These are phyloP conservation scores for Aspergillus felis DNA, from an alignment of 2,329 filamentous ascomycete species.

Conservation along the genomic window DNA sequence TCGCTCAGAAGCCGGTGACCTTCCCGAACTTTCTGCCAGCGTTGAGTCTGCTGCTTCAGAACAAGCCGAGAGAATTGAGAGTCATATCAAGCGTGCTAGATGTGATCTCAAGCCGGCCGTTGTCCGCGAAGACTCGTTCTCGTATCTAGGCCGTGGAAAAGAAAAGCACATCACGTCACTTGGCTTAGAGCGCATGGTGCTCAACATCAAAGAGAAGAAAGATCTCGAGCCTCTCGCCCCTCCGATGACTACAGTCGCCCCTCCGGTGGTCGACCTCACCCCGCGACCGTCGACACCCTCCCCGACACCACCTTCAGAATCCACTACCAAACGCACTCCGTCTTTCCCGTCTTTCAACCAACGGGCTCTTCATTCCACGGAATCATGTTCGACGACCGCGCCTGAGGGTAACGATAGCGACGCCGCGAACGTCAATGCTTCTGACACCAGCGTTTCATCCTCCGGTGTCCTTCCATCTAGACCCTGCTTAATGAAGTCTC, in stretches of 20 bases:
- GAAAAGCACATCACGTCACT: constrained; percentile 91
- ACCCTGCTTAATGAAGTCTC: constrained; percentile 52
- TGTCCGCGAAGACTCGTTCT: constrained; percentile 52
- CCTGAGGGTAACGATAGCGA: constrained; percentile 45
- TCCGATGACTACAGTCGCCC: constrained; percentile 38
- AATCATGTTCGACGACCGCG: constrained; percentile 59
- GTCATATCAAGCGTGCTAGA: constrained; percentile 57
- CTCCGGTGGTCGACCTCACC: constrained; percentile 40
- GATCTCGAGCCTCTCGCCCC: constrained; percentile 57
- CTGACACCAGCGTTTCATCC: constrained; percentile 61
- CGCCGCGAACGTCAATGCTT: constrained; percentile 40
- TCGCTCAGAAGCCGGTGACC: constrained; percentile 46
- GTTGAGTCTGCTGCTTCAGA: constrained; percentile 68
- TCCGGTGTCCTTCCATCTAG: constrained; percentile 39
- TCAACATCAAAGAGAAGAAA: constrained; percentile 82
- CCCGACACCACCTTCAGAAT: constrained; percentile 30
- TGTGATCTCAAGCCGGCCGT: constrained; percentile 59
- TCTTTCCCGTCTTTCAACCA: constrained; percentile 22
- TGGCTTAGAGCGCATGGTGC: constrained; percentile 90
- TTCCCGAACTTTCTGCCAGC: constrained; percentile 72
- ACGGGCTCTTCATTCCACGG: constrained; percentile 45
- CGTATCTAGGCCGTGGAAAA: constrained; percentile 65
- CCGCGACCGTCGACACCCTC: constrained; percentile 42
- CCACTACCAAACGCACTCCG: constrained; percentile 29
- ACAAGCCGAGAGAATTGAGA: constrained; percentile 51